phyloP scores from a whole-genome alignment of 1,284 basidiomycete species.

The Sphagnurus paluster region DNA sequence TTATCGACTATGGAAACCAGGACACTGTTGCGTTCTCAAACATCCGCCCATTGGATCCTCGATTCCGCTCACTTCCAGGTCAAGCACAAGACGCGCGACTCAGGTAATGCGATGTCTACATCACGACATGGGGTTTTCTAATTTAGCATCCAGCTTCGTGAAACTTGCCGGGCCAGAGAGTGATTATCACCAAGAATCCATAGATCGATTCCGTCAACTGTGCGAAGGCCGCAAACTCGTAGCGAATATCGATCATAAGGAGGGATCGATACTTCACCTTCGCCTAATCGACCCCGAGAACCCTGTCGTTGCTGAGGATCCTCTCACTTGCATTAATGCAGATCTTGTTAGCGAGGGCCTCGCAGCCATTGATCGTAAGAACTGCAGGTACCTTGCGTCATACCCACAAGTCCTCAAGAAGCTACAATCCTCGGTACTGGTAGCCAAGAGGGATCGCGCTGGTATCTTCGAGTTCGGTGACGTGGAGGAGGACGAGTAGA shows the following conservation, averaged over 20 bases:
- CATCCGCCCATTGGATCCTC: conserved; percentile 81
- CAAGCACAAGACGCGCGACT: conserved; percentile 83
- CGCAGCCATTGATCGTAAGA: conserved; percentile 77
- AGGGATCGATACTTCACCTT: conserved; percentile 77
- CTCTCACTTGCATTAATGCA: conserved; percentile 79
- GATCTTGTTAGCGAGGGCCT: conserved; percentile 81
- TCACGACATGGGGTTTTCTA: background rate
- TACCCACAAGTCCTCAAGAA: conserved; percentile 74
- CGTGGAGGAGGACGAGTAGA: conserved; percentile 67
- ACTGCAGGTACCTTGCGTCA: conserved; percentile 68
- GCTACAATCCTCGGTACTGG: conserved; percentile 59
- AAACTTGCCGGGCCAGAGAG: conserved; percentile 77
- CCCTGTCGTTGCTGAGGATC: conserved; percentile 64
- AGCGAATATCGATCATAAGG: conserved; percentile 86
- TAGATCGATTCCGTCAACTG: conserved; percentile 81
- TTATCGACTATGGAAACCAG: conserved; percentile 90
- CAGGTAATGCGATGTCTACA: conserved; percentile 46
- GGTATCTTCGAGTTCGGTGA: conserved; percentile 91
- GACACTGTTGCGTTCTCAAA: conserved; percentile 76
- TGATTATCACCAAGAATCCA: conserved; percentile 84
- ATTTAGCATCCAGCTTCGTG: conserved; percentile 62
- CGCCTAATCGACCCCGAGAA: conserved; percentile 86
- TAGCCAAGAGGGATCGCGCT: conserved; percentile 73
- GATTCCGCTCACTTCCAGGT: conserved; percentile 83
- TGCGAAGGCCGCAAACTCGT: conserved; percentile 89